Evolutionary conservation across 2,329 filamentous ascomycete species (phyloP).

Genomic region (Fusarium tanahbumbuense): DNA sequence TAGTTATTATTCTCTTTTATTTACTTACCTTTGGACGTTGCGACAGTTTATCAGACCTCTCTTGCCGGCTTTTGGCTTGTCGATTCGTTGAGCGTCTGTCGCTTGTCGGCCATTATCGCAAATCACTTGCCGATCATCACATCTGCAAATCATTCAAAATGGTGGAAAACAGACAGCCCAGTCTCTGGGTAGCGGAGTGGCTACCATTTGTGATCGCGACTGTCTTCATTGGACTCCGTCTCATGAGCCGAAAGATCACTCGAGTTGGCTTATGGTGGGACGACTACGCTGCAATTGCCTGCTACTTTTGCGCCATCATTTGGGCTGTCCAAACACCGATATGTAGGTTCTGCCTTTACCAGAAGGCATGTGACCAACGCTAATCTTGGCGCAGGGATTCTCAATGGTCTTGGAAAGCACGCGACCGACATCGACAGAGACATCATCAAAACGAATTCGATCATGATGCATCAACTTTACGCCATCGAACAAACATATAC

Average conservation of each 20-base stretch:
- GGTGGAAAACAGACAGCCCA: not conserved
- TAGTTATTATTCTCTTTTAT: not conserved
- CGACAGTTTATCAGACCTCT: not conserved
- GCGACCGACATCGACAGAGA: not conserved
- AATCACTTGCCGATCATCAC: too few species aligned
- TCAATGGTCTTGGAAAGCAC: not conserved
- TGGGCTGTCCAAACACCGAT: not conserved
- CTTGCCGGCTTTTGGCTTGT: not conserved
- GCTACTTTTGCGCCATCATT: not conserved
- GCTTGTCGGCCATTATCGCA: too few species aligned
- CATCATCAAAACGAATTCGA: rapidly evolving
- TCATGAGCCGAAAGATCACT: not conserved
- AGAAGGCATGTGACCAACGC: too few species aligned
- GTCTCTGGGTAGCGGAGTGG: not conserved
- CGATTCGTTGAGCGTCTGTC: too few species aligned
- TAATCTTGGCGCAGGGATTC: not conserved
- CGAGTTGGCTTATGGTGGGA: not conserved
- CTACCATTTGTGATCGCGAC: not conserved
- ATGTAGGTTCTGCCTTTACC: not conserved
- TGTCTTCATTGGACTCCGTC: not conserved
- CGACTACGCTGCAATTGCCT: not conserved
- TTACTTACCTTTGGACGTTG: too few species aligned
- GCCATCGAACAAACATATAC: not conserved
- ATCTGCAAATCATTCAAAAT: not conserved
- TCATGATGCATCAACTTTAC: not conserved